A percentile compares a stretch with the other conserved stretches of the same genome.
These are phyloP conservation scores for Alternaria rosae DNA, from an alignment of 2,329 filamentous ascomycete genomes.

Conservation along the genomic window DNA sequence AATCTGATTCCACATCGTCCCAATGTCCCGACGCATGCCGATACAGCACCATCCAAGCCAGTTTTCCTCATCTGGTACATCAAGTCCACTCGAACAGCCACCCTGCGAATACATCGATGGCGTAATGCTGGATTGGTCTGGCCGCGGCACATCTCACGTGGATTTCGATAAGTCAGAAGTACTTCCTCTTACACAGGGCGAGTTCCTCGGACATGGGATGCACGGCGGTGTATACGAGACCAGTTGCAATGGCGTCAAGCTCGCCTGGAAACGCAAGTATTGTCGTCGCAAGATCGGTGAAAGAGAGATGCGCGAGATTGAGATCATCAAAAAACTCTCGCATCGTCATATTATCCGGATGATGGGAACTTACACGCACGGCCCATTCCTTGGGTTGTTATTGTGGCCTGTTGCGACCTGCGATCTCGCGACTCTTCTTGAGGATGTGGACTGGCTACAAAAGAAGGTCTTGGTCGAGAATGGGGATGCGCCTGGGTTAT, in stretches of 20 bases:
- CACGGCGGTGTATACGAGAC: background rate
- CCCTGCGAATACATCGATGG: background rate
- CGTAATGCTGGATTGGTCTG: background rate
- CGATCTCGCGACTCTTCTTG: background rate
- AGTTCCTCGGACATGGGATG: background rate
- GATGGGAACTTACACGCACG: fast-evolving
- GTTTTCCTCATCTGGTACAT: background rate
- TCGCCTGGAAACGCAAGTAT: background rate
- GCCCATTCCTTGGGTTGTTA: background rate
- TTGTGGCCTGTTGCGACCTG: background rate
- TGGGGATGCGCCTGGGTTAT: background rate
- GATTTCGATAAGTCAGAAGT: background rate
- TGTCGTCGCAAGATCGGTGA: background rate
- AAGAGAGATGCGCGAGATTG: background rate
- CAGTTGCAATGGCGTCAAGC: fast-evolving
- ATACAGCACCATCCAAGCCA: too few species aligned
- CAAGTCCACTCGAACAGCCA: fast-evolving
- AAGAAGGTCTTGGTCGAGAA: background rate
- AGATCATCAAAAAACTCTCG: background rate
- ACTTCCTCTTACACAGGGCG: background rate
- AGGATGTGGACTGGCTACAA: background rate
- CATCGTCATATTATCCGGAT: background rate
- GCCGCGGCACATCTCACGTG: background rate
- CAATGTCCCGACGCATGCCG: background rate
- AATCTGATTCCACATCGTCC: background rate